phyloP scores from a whole-genome alignment of 768 basidiomycete genomes.

The Paxillus involutus region DNA sequence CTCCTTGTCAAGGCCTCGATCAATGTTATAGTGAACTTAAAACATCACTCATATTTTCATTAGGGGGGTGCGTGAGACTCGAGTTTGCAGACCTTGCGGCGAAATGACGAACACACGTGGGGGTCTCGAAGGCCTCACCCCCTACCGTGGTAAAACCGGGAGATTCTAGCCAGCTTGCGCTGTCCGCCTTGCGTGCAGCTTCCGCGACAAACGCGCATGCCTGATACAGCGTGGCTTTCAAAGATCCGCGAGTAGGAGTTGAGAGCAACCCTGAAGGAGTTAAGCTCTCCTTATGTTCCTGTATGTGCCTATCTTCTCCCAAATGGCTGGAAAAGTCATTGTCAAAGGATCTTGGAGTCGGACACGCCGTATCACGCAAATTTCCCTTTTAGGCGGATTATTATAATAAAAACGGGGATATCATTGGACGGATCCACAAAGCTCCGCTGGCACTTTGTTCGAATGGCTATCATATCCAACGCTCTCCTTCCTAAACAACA shows the following conservation, averaged over 20 bases:
- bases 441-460: background rate
- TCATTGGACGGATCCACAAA: background rate
- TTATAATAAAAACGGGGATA: background rate
- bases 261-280: constrained; percentile 33
- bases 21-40: constrained; percentile 24
- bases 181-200: constrained; percentile 12
- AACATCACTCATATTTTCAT: constrained; percentile 1
- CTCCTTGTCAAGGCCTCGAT: constrained; percentile 21
- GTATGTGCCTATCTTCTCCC: constrained; percentile 11
- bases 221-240: constrained; percentile 5
- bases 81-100: background rate
- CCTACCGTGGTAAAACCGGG: background rate
- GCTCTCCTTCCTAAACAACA: too few relatives aligned
- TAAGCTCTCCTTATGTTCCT: constrained; percentile 23
- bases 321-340: background rate
- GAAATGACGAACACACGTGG: background rate
- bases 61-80: background rate
- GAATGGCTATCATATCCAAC: background rate
- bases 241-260: constrained; percentile 25
- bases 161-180: background rate
- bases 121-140: constrained; percentile 4
- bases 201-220: constrained; percentile 4
- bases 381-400: background rate
- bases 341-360: constrained; percentile 1
- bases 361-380: background rate